Conservation (phyloP, 345 rosid genomes). For the Ceriops zippeliana region DNA sequence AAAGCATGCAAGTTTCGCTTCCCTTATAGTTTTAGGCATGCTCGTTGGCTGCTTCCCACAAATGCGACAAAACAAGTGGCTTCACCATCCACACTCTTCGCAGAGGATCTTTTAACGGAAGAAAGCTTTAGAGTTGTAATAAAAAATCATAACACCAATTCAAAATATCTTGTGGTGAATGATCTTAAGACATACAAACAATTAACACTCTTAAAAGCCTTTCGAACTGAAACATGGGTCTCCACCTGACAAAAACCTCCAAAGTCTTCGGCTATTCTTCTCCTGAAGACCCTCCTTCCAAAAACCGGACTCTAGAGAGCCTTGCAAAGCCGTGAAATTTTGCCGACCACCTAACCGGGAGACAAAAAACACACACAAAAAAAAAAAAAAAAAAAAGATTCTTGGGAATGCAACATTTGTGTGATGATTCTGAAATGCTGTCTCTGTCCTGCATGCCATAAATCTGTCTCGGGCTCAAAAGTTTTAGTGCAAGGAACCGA, state of each 20-base stretch:
- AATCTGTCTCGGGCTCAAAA: constrained; percentile 12
- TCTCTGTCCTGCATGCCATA: neutral
- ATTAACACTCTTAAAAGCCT: neutral
- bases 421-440: neutral
- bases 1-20: no score
- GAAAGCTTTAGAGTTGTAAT: no score
- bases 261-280: neutral
- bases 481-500: constrained; percentile 22
- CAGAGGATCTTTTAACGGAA: no score
- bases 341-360: neutral
- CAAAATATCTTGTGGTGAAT: no score
- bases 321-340: neutral
- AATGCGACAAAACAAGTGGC: no score
- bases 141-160: no score
- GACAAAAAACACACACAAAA: neutral
- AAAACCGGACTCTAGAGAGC: neutral
- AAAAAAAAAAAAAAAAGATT: neutral
- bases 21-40: no score
- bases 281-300: neutral
- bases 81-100: no score
- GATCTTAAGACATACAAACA: neutral
- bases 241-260: neutral
- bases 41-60: no score
- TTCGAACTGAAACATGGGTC: neutral
- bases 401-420: no score